Percentiles rank a stretch among this genome's conserved stretches.
Evolutionary conservation across 345 rosid species (phyloP).

Genomic region (Sonneratia alba): DNA sequence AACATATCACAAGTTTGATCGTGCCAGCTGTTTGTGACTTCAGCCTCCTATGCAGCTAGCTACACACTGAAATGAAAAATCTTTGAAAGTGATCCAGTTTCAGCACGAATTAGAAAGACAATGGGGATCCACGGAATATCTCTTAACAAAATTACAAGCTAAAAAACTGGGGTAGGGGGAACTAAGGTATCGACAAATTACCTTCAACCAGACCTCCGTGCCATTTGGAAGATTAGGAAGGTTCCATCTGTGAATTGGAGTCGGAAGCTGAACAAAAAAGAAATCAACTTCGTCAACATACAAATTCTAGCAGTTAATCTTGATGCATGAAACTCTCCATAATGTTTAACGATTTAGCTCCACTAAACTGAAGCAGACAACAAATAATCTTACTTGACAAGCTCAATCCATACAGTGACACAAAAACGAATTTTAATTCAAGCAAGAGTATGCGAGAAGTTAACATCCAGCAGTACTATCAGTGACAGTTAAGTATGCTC

Average conservation of each 20-base stretch:
- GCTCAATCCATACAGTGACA: neutral
- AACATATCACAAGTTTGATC: no score
- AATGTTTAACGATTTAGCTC: neutral
- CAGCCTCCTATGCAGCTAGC: no score
- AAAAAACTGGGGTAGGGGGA: neutral
- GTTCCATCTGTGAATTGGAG: conserved; percentile 85
- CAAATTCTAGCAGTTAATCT: neutral
- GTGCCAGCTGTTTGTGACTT: no score
- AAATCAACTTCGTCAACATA: neutral
- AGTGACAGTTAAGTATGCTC: no score
- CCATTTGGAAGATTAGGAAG: conserved; percentile 68
- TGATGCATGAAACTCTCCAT: neutral
- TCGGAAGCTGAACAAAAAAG: conserved; percentile 40
- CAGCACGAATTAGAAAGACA: no score
- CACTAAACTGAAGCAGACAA: neutral
- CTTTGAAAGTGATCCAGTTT: no score
- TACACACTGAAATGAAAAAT: no score
- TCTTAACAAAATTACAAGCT: no score
- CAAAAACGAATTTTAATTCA: no score
- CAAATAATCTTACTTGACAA: neutral
- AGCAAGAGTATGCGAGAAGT: no score
- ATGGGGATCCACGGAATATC: no score
- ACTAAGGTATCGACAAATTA: conserved; percentile 8
- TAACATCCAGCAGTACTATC: no score
- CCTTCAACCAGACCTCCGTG: conserved; percentile 84